A percentile compares a stretch with the other conserved stretches of the same genome.
phyloP scores from a whole-genome alignment of 805 yeast species.

The Yamadazyma paraphyllophila region DNA sequence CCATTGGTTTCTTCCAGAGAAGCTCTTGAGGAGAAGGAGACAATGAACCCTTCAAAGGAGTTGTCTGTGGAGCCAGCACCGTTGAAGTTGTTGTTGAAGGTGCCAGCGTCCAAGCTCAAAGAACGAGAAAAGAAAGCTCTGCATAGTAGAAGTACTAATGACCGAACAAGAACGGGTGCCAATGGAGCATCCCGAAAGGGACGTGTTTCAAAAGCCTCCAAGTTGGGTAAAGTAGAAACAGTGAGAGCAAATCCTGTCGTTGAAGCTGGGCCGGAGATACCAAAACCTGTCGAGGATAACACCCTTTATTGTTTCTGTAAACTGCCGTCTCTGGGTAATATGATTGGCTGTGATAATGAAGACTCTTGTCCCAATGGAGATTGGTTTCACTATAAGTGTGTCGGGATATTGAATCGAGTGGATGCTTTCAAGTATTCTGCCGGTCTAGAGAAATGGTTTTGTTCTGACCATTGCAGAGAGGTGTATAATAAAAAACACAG shows the following conservation, averaged over 20 bases:
- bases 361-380: conserved; percentile 42
- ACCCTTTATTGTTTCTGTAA: conserved; percentile 81
- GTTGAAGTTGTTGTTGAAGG: conserved; percentile 12
- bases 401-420: conserved; percentile 37
- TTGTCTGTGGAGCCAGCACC: not conserved
- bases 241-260: not conserved
- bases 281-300: conserved; percentile 15
- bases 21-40: conserved; percentile 31
- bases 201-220: not conserved
- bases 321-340: conserved; percentile 89
- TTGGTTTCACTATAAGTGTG: conserved; percentile 48
- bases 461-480: conserved; percentile 32
- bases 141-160: too few relatives aligned
- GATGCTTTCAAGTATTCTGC: conserved; percentile 35
- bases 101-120: not conserved
- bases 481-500: not conserved
- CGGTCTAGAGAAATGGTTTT: conserved; percentile 39
- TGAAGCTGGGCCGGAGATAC: too few relatives aligned
- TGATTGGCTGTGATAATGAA: conserved; percentile 91
- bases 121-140: not conserved
- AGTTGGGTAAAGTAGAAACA: not conserved
- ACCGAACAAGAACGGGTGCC: not conserved
- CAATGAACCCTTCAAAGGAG: conserved; percentile 2
- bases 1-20: conserved; percentile 40
- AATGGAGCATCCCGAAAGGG: not conserved